Conservation (phyloP, 306 rosid species). For the Cajanus cajan region DNA sequence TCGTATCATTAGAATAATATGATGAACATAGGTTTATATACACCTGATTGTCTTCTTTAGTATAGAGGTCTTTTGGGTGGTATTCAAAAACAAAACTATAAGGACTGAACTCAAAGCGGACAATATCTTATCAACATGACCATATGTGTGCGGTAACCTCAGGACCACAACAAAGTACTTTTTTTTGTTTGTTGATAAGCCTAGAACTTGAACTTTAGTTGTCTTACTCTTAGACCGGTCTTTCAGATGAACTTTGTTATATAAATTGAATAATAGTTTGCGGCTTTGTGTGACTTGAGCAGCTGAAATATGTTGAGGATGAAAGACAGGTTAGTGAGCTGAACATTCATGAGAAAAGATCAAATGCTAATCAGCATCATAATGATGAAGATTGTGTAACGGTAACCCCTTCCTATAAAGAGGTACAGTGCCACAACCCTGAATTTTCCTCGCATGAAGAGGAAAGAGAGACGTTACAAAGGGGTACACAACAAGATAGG, state of each 20-base stretch:
- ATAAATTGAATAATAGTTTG: neutral
- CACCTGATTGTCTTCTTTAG: no score
- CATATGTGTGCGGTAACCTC: no score
- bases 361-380: conserved; percentile 26
- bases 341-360: conserved; percentile 30
- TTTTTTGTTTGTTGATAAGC: no score
- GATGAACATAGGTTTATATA: no score
- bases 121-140: no score
- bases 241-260: neutral
- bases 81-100: no score
- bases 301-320: conserved; percentile 48
- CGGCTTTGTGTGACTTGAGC: neutral
- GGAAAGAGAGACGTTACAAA: conserved; percentile 28
- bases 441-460: conserved; percentile 29
- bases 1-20: no score
- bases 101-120: no score
- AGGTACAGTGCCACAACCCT: neutral
- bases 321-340: conserved; percentile 20
- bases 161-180: no score
- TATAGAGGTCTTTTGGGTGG: no score
- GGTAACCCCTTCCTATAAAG: conserved; percentile 30
- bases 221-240: no score
- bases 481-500: conserved; percentile 8
- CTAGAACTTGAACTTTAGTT: no score
- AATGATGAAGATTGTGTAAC: conserved; percentile 29